Evolutionary conservation across 2,329 filamentous ascomycete species (phyloP).

Genomic region (Ophiostoma sp.): DNA sequence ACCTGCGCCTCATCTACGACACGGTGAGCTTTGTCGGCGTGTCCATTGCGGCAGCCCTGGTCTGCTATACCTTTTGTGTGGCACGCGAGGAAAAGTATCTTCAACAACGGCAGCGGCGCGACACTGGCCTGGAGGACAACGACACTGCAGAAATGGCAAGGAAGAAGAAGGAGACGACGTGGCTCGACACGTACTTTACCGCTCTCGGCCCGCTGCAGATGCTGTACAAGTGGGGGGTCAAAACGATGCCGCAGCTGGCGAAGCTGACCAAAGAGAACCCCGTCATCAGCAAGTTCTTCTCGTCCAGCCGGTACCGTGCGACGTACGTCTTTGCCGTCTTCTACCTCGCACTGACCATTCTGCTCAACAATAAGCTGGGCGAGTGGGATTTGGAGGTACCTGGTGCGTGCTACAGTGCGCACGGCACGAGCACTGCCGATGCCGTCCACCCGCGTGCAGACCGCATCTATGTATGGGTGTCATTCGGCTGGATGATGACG

Average conservation of each 20-base stretch:
- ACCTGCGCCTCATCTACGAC: slow-evolving; percentile 6
- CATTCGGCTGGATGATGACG: neutral
- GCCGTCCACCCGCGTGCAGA: neutral
- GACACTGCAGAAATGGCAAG: neutral
- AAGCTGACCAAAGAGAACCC: slow-evolving; percentile 2
- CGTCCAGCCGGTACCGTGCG: neutral
- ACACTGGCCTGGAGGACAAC: neutral
- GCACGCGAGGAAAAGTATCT: neutral
- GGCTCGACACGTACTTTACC: neutral
- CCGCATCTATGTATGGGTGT: neutral
- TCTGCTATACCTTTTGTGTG: neutral
- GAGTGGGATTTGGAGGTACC: neutral
- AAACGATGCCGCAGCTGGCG: neutral
- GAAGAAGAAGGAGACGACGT: neutral
- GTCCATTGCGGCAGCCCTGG: neutral
- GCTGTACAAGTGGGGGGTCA: neutral
- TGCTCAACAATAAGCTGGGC: neutral
- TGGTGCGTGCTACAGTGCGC: neutral
- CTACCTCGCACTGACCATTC: neutral
- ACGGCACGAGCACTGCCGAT: neutral
- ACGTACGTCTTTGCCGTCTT: neutral
- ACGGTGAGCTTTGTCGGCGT: neutral
- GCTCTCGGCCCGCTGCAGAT: neutral
- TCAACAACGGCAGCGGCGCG: neutral
- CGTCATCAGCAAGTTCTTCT: neutral